These are phyloP conservation scores for Phoenix roebelenii DNA, from an alignment of 176 grass and related monocot genomes.

Conservation along the genomic window DNA sequence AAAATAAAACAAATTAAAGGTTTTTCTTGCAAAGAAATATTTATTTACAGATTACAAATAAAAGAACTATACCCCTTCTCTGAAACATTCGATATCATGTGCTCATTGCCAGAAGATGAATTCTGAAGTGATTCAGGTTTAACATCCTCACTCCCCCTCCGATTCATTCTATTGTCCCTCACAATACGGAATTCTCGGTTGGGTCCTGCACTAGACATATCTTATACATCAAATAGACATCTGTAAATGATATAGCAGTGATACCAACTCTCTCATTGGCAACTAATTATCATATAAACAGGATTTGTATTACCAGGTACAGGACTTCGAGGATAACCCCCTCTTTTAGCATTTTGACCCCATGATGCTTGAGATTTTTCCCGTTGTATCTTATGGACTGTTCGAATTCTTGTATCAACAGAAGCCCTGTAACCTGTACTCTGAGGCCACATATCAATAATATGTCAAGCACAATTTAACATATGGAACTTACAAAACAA, in stretches of 20 bases:
- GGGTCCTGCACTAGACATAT: slow-evolving; percentile 32
- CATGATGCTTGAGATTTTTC: slow-evolving; percentile 27
- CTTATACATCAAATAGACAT: neutral
- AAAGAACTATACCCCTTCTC: slow-evolving; percentile 38
- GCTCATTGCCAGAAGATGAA: slow-evolving; percentile 7
- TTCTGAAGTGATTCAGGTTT: slow-evolving; percentile 22
- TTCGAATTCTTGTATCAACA: slow-evolving; percentile 18
- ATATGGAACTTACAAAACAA: too few relatives aligned
- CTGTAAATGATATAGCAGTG: neutral
- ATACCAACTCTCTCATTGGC: neutral
- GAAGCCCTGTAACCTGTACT: slow-evolving; percentile 23
- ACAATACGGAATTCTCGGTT: slow-evolving; percentile 58
- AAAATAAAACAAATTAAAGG: neutral
- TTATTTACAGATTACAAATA: neutral
- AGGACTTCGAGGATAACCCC: slow-evolving; percentile 30
- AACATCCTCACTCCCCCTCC: slow-evolving; percentile 24
- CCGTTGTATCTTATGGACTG: slow-evolving; percentile 16
- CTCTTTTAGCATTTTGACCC: slow-evolving; percentile 27
- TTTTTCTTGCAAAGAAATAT: neutral
- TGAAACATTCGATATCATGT: slow-evolving; percentile 16
- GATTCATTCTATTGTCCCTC: slow-evolving; percentile 62
- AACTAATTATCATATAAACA: neutral
- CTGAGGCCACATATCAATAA: slow-evolving; percentile 15
- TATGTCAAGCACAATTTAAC: too few relatives aligned
- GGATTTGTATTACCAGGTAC: slow-evolving; percentile 24